These are phyloP conservation scores for Exobasidium rhododendri DNA, from an alignment of 1,284 basidiomycete species.

Conservation along the genomic window DNA sequence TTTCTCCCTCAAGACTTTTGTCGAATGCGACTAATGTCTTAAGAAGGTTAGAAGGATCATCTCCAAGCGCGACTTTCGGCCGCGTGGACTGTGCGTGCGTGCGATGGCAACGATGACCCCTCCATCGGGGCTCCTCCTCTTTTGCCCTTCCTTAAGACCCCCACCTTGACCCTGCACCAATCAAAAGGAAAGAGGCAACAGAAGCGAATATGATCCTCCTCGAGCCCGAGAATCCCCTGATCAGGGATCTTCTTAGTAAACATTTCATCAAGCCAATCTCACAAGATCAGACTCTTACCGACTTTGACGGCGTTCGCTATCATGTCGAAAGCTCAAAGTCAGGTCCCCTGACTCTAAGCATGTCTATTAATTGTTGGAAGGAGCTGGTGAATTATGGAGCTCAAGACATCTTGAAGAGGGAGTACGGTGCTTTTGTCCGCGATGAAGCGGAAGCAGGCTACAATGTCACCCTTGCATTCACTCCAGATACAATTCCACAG, in stretches of 20 bases:
- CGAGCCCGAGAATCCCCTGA: conserved; percentile 65
- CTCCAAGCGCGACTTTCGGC: too few relatives aligned
- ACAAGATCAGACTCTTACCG: conserved; percentile 91
- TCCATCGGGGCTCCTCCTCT: too few relatives aligned
- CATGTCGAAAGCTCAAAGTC: conserved; percentile 79
- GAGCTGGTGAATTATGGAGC: conserved; percentile 88
- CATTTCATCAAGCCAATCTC: conserved; percentile 81
- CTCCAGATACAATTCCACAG: conserved; percentile 77
- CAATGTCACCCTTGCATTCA: conserved; percentile 80
- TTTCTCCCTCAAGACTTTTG: too few relatives aligned
- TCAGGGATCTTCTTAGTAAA: conserved; percentile 84
- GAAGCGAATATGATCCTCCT: conserved; percentile 56
- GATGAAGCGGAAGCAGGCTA: conserved; percentile 72
- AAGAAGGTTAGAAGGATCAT: too few relatives aligned
- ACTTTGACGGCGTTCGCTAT: conserved; percentile 95
- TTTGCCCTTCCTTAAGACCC: too few relatives aligned
- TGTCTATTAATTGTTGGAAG: conserved; percentile 92
- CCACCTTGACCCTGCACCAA: too few relatives aligned
- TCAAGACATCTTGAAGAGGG: conserved; percentile 71
- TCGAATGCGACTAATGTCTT: too few relatives aligned
- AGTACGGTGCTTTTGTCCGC: conserved; percentile 74
- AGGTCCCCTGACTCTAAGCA: conserved; percentile 73
- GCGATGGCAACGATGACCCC: too few relatives aligned
- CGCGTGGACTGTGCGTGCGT: too few relatives aligned
- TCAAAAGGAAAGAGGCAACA: too few relatives aligned